Base-by-base conservation (phyloP, 306 rosid species). In the Pyrus pyrifolia region DNA sequence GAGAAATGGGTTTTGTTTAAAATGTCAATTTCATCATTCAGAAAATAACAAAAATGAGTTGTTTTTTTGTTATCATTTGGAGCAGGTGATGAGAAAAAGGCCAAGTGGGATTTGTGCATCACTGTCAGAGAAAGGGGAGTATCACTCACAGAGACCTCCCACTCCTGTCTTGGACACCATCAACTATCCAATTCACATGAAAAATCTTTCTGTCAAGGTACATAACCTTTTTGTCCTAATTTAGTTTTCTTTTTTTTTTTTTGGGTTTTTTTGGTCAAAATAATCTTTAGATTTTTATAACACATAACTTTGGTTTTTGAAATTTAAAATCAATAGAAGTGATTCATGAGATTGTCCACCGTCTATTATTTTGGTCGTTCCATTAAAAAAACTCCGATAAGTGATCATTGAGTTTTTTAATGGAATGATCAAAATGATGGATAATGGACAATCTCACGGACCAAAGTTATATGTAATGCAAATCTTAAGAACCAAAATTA, bases 151-250 rank as follows among this genome's bases (percentile, higher is more conserved):
- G 53, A 88, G 97, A 77, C 99, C 97, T 10, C 96, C 97, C 40
- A 96, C 99, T 75, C 98, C 99, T 62, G 83, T 96, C 17, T 70
- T 96, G 74, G 99, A 96, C 81, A 96, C 99, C 31, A 71, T 92
- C 67, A 96, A 91, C 81, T 91, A 87, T 78, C 98, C 99, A 70
- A 87, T 96, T 79, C 99, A 96, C 68, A 91, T 96, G 98, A 96
- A 96, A 79, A 96, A 96, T 78, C 91, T 92, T 59, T 92, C 99
- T 65, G 67, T 86, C 70, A 96, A 92, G 99, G 99, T 92, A 82
- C 51, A 55, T 58, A 64, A 9, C 8, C 2, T 6, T 29, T 1
- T 62, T 13, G 6, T 61, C 13, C 35, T 14, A 27, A 13, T 14
- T 14, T 27, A 58, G 13, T 10, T 22, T 9, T 25, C 27, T 25